Evolutionary conservation across 1,284 basidiomycete genomes (phyloP), one percentile per base, ranked within the genome.

Genomic region (Apiotrichum akiyoshidainum): DNA sequence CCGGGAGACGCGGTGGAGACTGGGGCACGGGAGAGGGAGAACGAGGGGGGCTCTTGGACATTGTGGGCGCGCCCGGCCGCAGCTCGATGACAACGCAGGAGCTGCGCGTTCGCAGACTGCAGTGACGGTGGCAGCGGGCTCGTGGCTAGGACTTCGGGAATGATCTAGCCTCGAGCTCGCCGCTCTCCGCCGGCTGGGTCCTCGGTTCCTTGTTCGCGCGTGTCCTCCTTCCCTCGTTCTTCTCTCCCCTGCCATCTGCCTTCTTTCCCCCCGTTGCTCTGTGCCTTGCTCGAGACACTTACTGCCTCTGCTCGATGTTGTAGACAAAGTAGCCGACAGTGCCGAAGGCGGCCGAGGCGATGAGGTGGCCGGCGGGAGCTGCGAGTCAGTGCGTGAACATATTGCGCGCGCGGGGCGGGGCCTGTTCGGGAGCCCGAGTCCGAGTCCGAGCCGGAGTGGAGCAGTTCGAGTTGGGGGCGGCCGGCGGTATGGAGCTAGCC

Each of bases 241-340:
- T 13, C 9, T 12, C 22, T 10, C 44, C 6, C 19, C 11, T 17
- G 44, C 21, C n/a, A n/a, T n/a, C n/a, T 45, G 19, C 13, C 44
- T 13, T 22, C 44, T 12, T 7, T 9, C 14, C 14, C 5, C 33
- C 35, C 10, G 5, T 19, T 17, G 17, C 22, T 49, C 33, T 1
- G 1, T 5, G 40, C 37, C 37, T 6, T 6, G 26, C 39, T 22
- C 14, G 21, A 5, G 9, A 31, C 14, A 75, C 77, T 65, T 57
- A 78, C 77, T 77, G 75, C 67, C 70, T 65, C 60, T 67, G 60
- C 57, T 77, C 75, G 12, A 61, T 57, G 57, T 68, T 53, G 65
- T 74, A 77, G 26, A 70, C 64, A 37, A 64, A 71, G 59, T 69
- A 75, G 33, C 77, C 77, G 41, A 77, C 5, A 11, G 60, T 57